Evolutionary conservation across 805 yeast species (phyloP), one percentile per base, ranked within the genome.

Genomic region (Yamadazyma olivae): DNA sequence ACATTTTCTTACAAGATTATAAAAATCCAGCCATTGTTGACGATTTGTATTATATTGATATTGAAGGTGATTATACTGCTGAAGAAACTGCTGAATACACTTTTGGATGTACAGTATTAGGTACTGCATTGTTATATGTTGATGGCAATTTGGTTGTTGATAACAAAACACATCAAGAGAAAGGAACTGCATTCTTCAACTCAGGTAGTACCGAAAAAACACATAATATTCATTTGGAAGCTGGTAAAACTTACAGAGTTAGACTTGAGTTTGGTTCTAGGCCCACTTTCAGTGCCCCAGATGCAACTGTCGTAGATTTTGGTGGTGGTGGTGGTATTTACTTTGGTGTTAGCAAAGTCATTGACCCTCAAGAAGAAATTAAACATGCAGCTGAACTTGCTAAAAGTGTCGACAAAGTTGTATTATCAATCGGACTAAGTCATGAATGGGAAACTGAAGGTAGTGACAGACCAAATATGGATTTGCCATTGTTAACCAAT

Each of bases 41-140:
- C 12, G 42, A 53, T 32, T 44, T 56, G 30, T 74, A 64, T 46
- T 77, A 70, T 41, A 67, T 64, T 12, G 71, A 62, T 26, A 50
- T 76, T 35, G 67, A 57, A 33, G 74, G 74, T 29, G 48, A 53
- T 24, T 74, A 66, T 40, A 53, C 45, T 6, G 74, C 81, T 2
- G 76, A 71, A 18, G 67, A 60, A 30, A 44, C 69, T 24, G 80
- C 71, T 4, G 64, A 53, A 8, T 79, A 71, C 47, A 70, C 67
- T 38, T 70, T 79, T 46, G 82, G 83, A 17, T 50, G 71, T 34
- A 53, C 72, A 13, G 73, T 69, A 15, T 48, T 61, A 36, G 85
- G 85, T 15, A 75, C 82, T 21, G 82, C 77, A 18, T 67, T 68
- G 46, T 44, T 80, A 25, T 80, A 61, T 44, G 53, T 79, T 31